Evolutionary conservation across 805 yeast species (phyloP), one percentile per base, ranked within the genome.

Genomic region (Kodamaea nitidulidarum): DNA sequence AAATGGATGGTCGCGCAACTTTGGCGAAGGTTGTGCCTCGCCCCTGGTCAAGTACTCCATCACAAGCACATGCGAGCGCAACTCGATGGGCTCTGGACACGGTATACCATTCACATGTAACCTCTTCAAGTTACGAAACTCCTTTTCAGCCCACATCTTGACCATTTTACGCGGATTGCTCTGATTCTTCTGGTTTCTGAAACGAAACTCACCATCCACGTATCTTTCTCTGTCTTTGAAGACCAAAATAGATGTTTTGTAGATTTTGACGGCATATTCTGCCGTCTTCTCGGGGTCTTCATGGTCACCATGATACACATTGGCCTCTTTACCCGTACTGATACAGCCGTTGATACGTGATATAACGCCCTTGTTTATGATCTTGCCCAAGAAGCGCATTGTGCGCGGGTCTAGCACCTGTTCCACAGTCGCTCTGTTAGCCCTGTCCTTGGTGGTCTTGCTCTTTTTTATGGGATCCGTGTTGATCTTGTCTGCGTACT

Each of bases 301-400:
- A 55, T 86, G 91, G 49, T 66, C 71, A 12, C 71, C 74, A 45
- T 67, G 74, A 58, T 93, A 93, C 0, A 93, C 97, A 55, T 93
- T 93, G n/a, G 98, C 98, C 61, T 93, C 99, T 60, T 93, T 93
- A 35, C 99, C 99, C 0, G 98, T 93, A 52, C 93, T 81, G 35
- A 93, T 72, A 58, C 98, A 93, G 9, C 98, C 98, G 51, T 90
- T 87, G 52, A 93, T 81, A 49, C 84, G 79, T 2, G 93, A 79
- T 24, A 93, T 78, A 4, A 86, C 75, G 3, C 96, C 96, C 50
- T 85, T 81, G 54, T 81, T 85, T 60, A 87, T 81, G 58, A 93
- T 71, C 45, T 86, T 87, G 38, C 81, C 80, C 39, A 93, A 69
- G 54, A 91, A 91, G 51, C 78, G 70, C 67, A 90, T 71, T 0